A percentile compares a stretch with the other conserved stretches of the same genome.
Conservation (phyloP, 371 early-diverging fungal species). For the Haplosporangium sp. region DNA sequence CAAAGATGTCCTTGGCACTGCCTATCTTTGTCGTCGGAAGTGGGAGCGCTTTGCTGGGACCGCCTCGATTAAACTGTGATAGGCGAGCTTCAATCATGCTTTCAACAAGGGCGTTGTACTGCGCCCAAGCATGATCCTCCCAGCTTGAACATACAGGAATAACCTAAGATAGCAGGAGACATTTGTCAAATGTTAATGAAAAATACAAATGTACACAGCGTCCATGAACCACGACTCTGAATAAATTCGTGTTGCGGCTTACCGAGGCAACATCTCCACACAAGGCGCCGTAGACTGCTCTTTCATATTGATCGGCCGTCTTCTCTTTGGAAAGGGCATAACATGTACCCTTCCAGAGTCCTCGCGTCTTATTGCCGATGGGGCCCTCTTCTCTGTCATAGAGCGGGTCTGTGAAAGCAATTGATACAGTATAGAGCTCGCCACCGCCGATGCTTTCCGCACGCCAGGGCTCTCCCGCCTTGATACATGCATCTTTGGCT, state of each 20-base stretch:
- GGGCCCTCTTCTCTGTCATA: conserved; percentile 22
- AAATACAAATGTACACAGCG: not conserved
- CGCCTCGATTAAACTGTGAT: conserved; percentile 43
- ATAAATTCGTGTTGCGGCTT: not conserved
- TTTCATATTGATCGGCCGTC: conserved; percentile 32
- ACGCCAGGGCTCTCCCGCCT: conserved; percentile 48
- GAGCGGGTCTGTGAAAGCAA: conserved; percentile 26
- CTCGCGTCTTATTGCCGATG: conserved; percentile 41
- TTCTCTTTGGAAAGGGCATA: conserved; percentile 38
- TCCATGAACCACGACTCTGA: not conserved
- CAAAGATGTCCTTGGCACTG: conserved; percentile 34
- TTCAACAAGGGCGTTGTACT: conserved; percentile 48
- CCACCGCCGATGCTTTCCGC: conserved; percentile 54
- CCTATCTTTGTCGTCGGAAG: conserved; percentile 22
- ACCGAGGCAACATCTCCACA: conserved; percentile 43
- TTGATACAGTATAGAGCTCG: conserved; percentile 23
- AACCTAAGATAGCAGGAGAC: conserved; percentile 16
- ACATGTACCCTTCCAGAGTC: conserved; percentile 53
- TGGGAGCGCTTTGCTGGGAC: conserved; percentile 21
- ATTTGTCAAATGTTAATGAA: not conserved
- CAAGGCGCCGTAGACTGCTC: conserved; percentile 46
- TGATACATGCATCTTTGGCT: conserved; percentile 40
- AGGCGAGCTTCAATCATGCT: conserved; percentile 37
- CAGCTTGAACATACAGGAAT: conserved; percentile 46
- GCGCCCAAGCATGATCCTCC: conserved; percentile 55